Evolutionary conservation across 768 basidiomycete genomes (phyloP), one percentile per base, ranked within the genome.

Genomic region (Russula foetens): DNA sequence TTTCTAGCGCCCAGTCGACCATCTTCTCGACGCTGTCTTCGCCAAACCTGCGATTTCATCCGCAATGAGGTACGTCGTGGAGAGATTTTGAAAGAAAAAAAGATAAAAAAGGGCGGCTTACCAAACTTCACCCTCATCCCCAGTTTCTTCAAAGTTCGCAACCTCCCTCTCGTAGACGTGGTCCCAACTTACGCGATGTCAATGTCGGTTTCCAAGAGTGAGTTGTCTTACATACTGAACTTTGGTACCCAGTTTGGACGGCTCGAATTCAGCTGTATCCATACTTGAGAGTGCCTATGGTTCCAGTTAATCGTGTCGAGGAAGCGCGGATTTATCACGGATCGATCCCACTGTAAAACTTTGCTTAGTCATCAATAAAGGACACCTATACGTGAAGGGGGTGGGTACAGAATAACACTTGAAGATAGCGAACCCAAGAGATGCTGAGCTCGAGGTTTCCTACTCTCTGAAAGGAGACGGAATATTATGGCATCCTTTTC

Each of bases 81-180:
- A 5, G 38, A 23, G 23, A 33, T 33, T 33, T 33, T 9, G 11
- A 21, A 23, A 7, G 14, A 11, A 21, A 50, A 21, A 12, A 41
- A 31, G 29, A 11, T 17, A 24, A 19, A 14, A 0, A 15, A 70
- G 6, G 35, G 35, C n/a, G n/a, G 9, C 80, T 56, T 63, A 90
- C 91, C 91, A 93, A 26, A 90, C 77, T 71, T 93, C 91, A 38
- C 91, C 91, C 71, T 91, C 89, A 68, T 92, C 89, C 21, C 87
- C 85, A 31, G 84, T 82, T 53, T 90, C 91, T 31, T 82, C 74
- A 62, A 90, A 92, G 67, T 88, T 88, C 39, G 69, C 70, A 33
- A 92, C 72, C 67, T 93, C 91, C 44, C 78, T 76, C 41, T 83
- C 75, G 71, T 92, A 93, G 8, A 88, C 84, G 45, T 75, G 66